These are phyloP conservation scores for Pseudisothecium myosuroides DNA, from an alignment of 225 moss, liverwort and hornwort species.

Conservation along the genomic window DNA sequence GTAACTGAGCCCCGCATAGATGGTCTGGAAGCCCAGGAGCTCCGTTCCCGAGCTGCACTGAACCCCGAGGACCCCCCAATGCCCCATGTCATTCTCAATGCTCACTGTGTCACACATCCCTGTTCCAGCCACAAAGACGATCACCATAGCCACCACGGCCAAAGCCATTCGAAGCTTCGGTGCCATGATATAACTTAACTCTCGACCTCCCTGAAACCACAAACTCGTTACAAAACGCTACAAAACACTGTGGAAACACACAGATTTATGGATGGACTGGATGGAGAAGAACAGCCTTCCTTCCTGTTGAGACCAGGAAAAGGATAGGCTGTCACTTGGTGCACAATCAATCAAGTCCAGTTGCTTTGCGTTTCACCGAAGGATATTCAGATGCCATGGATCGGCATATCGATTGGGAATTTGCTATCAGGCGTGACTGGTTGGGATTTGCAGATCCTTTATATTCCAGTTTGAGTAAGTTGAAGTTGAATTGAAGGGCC, in stretches of 20 bases:
- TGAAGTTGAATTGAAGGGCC: not conserved
- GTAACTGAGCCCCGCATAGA: not conserved
- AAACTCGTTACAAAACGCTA: not conserved
- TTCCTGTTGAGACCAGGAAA: not conserved
- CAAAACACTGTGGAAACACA: not conserved
- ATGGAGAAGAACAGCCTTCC: not conserved
- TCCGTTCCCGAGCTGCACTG: not conserved
- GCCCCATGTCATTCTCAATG: not conserved
- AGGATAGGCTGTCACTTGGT: not conserved
- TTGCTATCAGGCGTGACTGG: not conserved
- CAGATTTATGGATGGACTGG: not conserved
- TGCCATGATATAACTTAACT: not conserved
- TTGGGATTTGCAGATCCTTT: not conserved
- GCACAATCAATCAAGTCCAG: not conserved
- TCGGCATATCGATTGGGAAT: not conserved
- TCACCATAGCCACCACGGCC: not conserved
- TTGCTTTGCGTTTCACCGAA: not conserved
- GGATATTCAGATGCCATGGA: not conserved
- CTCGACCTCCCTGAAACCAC: not conserved
- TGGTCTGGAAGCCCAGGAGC: not conserved
- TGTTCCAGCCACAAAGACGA: fast-evolving
- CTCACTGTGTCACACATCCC: not conserved
- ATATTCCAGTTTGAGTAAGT: not conserved
- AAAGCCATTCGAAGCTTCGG: fast-evolving
- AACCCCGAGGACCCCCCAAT: not conserved